Base-by-base conservation (phyloP, 176 grass and related monocot species). In the Carex cristatella region DNA sequence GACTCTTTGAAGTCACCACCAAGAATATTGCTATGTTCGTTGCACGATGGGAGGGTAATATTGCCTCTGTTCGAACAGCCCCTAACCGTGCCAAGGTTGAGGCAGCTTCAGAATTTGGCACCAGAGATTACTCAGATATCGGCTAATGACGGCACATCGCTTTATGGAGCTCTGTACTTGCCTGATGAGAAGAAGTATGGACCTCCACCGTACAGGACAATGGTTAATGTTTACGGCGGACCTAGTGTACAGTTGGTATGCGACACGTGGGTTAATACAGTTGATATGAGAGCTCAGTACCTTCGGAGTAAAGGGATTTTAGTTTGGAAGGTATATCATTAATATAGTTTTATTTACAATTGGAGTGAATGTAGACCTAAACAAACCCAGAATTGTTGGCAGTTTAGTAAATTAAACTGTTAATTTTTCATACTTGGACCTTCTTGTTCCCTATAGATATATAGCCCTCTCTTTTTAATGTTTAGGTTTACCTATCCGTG, bases 251-350 rank as follows among this genome's bases (percentile, higher is more conserved):
- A 99, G 84, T 85, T 95, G 18, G 93, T 99, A 48, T 90, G 84
- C 65, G 97, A 99, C 89, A 89, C 93, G 37, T 99, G 97, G 97
- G 88, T 95, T 40, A 92, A 88, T 88, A 99, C 93, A 79, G 97
- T 99, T 88, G 97, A 99, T 85, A 99, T 99, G 97, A 95, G 97
- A 88, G 93, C 97, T 63, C 97, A 99, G 64, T 99, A 87, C 69
- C 87, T 99, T 64, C 89, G 91, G 74, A 96, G 89, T 60, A 99
- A 96, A 89, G 93, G 97, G 53, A 86, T 99, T 67, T 91, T 96
- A 90, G 97, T 99, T 65, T 99, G 97, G 97, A 99, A 99, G 97
- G 97, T 99, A 99, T 86, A 66, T 44, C 28, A 82, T 53, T 76
- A 54, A 14, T 55, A 76, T 55, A 76, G 10, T 55, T 74, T 74